Base-by-base conservation (phyloP, 768 basidiomycete species). In the Lyophyllum atratum region DNA sequence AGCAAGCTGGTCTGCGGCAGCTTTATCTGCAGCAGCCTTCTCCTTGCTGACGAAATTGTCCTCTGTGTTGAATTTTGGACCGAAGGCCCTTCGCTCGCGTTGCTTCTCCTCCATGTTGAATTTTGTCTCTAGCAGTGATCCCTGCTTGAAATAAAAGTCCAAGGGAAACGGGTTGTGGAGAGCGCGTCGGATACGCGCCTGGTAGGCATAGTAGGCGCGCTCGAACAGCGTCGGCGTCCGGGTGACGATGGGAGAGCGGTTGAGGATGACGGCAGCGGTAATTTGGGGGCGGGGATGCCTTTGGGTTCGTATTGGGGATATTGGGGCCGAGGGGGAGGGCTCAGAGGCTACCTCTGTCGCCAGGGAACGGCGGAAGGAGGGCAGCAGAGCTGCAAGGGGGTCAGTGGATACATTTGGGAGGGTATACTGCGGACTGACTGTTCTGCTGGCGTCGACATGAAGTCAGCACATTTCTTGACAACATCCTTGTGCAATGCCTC, bases 61-160 rank as follows among this genome's bases (percentile, higher is more conserved):
- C 37, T 79, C 73, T 50, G 72, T 63, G 14, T 77, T 80, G 62
- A 91, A 85, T 3, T 71, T 75, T 0, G 79, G 74, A 0, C 94
- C 93, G 71, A 93, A 98, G 0, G 89, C 86, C 51, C 79, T 76
- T 37, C 77, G 74, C 65, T 95, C 93, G 49, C 90, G 82, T 57
- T 80, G 76, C 45, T 84, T 81, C 66, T 95, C 89, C 67, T 94
- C 89, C 49, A 84, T 71, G 47, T 80, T 85, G 72, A 93, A 96
- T 37, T 90, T 83, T 14, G 86, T 85, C 70, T 95, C 89, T 28
- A 95, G 82, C 15, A 92, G 78, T 0, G 94, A 91, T 9, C 95
- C 95, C 49, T 87, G 87, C 73, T 94, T 94, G 81, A 96, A 96
- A 76, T 95, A 98, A 73, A 96, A 93, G 46, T 94, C 87, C 56